Percentiles rank a stretch among this genome's conserved stretches.
These are phyloP conservation scores for Salix exigua DNA, from an alignment of 345 rosid genomes.

Conservation along the genomic window DNA sequence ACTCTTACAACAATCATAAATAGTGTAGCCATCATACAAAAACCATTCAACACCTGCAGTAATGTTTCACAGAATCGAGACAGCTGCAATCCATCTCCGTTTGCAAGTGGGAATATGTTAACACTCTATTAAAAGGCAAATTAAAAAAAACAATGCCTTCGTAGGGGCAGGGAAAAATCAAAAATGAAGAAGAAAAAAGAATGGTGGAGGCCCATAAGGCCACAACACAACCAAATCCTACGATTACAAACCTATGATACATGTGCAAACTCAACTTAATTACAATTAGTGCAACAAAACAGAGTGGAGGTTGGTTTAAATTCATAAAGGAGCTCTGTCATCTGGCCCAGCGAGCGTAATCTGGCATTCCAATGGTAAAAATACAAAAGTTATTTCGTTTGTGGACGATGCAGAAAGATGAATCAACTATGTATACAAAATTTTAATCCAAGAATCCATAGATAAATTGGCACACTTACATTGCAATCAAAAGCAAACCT, in stretches of 20 bases:
- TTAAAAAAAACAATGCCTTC: constrained; percentile 34
- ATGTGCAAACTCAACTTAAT: constrained; percentile 28
- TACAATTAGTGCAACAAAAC: constrained; percentile 31
- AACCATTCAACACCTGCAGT: too few species aligned
- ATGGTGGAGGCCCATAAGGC: constrained; percentile 14
- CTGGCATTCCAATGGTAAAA: constrained; percentile 30
- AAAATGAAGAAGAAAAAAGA: not conserved
- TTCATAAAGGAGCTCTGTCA: constrained; percentile 40
- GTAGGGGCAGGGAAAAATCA: not conserved
- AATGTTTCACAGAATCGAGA: not conserved
- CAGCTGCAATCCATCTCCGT: not conserved
- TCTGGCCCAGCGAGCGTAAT: constrained; percentile 63
- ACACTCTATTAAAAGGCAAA: constrained; percentile 36
- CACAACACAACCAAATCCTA: constrained; percentile 24
- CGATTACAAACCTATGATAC: constrained; percentile 37
- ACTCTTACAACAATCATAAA: constrained; percentile 7
- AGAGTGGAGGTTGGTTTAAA: constrained; percentile 10
- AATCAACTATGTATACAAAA: not conserved
- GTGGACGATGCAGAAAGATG: too few species aligned
- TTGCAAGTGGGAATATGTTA: constrained; percentile 6
- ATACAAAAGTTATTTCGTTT: not conserved
- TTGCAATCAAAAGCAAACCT: constrained; percentile 96
- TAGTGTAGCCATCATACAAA: not conserved
- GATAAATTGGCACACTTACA: constrained; percentile 35
- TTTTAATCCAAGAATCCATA: too few species aligned